Conservation (phyloP, 805 yeast genomes). For the Metschnikowia noctiluminum region DNA sequence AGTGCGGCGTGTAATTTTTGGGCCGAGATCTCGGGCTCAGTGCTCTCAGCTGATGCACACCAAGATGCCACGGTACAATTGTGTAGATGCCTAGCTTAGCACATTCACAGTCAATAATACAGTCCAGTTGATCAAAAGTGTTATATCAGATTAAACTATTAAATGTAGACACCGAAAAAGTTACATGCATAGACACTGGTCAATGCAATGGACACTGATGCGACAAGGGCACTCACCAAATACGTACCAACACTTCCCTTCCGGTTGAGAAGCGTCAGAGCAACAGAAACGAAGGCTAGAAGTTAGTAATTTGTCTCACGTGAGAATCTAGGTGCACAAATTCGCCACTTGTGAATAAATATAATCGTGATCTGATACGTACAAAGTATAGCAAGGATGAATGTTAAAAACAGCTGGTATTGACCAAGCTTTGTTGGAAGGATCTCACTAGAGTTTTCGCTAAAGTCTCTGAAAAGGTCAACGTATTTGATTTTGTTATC, state of each 20-base stretch:
- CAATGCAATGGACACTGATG: conserved; percentile 37
- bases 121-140: not conserved
- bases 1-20: no score
- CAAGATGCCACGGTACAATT: no score
- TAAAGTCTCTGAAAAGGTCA: conserved; percentile 12
- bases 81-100: no score
- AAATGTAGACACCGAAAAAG: conserved; percentile 43
- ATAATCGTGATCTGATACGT: conserved; percentile 5
- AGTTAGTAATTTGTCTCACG: conserved; percentile 7
- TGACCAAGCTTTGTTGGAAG: conserved; percentile 13
- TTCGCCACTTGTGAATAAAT: no score
- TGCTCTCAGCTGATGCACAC: no score
- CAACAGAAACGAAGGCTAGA: conserved; percentile 16
- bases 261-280: conserved; percentile 18
- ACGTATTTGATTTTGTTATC: conserved; percentile 9
- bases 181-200: conserved; percentile 37
- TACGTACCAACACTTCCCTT: conserved; percentile 17
- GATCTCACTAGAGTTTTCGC: conserved; percentile 11
- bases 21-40: no score
- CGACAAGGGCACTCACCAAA: conserved; percentile 30
- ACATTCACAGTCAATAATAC: no score
- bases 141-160: not conserved
- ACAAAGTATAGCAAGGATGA: conserved; percentile 15
- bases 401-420: conserved; percentile 14
- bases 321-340: no score